phyloP scores from a whole-genome alignment of 768 basidiomycete species.

The Roridomyces roridus region DNA sequence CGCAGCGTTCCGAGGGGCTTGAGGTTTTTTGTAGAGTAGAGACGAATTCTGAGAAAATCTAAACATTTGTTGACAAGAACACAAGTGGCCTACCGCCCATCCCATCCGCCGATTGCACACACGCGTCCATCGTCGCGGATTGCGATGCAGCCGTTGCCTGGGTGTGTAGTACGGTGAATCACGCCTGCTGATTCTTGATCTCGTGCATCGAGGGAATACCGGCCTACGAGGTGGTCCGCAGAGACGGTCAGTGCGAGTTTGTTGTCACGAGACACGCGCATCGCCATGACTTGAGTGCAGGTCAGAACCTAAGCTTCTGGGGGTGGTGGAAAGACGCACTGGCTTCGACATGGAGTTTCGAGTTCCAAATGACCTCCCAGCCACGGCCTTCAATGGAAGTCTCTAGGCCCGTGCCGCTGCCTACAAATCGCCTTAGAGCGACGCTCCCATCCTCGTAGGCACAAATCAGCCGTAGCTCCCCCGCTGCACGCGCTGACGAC shows the following conservation, averaged over 20 bases:
- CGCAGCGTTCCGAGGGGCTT: slow-evolving; percentile 84
- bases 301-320: too few relatives aligned
- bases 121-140: slow-evolving; percentile 79
- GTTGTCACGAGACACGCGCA: slow-evolving; percentile 68
- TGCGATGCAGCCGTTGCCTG: slow-evolving; percentile 80
- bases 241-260: slow-evolving; percentile 80
- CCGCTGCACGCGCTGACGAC: slow-evolving; percentile 38
- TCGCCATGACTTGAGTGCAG: slow-evolving; percentile 96
- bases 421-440: slow-evolving; percentile 62
- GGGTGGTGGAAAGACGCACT: slow-evolving; percentile 60
- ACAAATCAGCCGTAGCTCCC: slow-evolving; percentile 65
- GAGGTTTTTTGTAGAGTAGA: slow-evolving; percentile 80
- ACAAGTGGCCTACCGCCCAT: slow-evolving; percentile 72
- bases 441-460: slow-evolving; percentile 92
- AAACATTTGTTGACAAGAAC: too few relatives aligned
- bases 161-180: too few relatives aligned
- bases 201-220: slow-evolving; percentile 58
- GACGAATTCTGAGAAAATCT: slow-evolving; percentile 84
- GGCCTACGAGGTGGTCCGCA: slow-evolving; percentile 82
- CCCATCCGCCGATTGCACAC: slow-evolving; percentile 91
- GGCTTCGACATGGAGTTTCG: slow-evolving; percentile 71
- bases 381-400: slow-evolving; percentile 74
- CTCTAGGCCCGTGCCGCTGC: slow-evolving; percentile 30
- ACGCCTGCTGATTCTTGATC: too few relatives aligned
- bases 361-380: slow-evolving; percentile 69